These are phyloP conservation scores for Pleurotus ostreatus DNA, from an alignment of 768 basidiomycete species.

Conservation along the genomic window DNA sequence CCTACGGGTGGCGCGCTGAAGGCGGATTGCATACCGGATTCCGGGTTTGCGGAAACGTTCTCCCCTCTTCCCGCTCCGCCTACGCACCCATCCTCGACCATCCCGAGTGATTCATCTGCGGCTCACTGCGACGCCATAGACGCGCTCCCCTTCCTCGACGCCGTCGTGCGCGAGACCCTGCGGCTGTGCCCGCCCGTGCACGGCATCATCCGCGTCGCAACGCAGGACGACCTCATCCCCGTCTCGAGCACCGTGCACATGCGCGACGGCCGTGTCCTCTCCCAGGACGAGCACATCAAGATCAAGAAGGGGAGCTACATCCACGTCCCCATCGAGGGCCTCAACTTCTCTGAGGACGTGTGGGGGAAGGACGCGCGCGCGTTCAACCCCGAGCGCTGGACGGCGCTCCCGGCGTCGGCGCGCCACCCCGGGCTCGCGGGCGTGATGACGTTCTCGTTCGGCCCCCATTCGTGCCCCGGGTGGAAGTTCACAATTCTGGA, in stretches of 20 bases:
- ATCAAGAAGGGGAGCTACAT: conserved; percentile 54
- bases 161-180: conserved; percentile 53
- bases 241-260: conserved; percentile 40
- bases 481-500: conserved; percentile 43
- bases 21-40: conserved; percentile 7
- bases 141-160: conserved; percentile 48
- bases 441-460: conserved; percentile 51
- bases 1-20: conserved; percentile 13
- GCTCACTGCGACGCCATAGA: conserved; percentile 28
- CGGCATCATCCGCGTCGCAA: conserved; percentile 54
- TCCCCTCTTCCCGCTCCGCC: conserved; percentile 1
- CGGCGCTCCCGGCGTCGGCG: conserved; percentile 30
- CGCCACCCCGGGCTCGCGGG: conserved; percentile 45
- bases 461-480: conserved; percentile 47
- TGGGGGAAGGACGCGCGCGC: conserved; percentile 51
- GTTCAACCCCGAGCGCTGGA: conserved; percentile 60
- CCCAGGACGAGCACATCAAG: conserved; percentile 31
- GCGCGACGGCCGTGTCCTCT: conserved; percentile 32
- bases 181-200: conserved; percentile 55
- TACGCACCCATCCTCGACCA: conserved; percentile 10
- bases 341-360: conserved; percentile 45
- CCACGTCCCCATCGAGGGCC: conserved; percentile 55
- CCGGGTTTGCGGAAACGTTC: conserved; percentile 9
- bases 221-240: conserved; percentile 49
- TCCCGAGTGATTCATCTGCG: conserved; percentile 9